phyloP scores from a whole-genome alignment of 2,329 filamentous ascomycete genomes.

The Penicillium sp. region DNA sequence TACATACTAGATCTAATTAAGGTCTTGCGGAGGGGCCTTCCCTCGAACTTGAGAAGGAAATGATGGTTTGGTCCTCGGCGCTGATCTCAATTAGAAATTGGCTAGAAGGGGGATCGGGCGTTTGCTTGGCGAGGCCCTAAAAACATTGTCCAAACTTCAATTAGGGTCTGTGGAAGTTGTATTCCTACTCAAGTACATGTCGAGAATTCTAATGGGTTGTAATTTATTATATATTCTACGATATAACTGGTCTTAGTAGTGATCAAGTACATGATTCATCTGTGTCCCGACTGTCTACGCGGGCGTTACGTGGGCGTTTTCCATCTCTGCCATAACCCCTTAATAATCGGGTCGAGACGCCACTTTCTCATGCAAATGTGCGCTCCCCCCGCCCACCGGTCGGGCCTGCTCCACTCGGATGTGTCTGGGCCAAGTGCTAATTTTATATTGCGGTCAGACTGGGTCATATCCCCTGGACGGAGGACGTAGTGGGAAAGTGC shows the following conservation, averaged over 20 bases:
- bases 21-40: not conserved
- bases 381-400: not conserved
- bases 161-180: not conserved
- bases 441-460: conserved; percentile 11
- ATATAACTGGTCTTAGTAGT: not conserved
- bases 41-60: not conserved
- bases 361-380: not conserved
- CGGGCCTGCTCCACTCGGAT: conserved; percentile 11
- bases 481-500: not conserved
- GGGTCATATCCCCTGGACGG: not conserved
- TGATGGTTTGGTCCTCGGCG: conserved; percentile 5
- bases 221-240: too few relatives aligned
- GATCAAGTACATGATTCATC: not conserved
- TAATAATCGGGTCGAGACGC: conserved; percentile 17
- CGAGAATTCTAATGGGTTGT: too few relatives aligned
- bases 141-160: not conserved
- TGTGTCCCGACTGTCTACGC: not conserved
- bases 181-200: too few relatives aligned
- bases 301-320: conserved; percentile 1
- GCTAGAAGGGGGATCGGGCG: conserved; percentile 2
- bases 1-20: not conserved
- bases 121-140: not conserved
- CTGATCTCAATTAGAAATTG: conserved; percentile 14
- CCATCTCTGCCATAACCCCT: not conserved
- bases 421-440: conserved; percentile 14